phyloP scores from a whole-genome alignment of 208 protist genomes.

The Borovskyia barvae region DNA sequence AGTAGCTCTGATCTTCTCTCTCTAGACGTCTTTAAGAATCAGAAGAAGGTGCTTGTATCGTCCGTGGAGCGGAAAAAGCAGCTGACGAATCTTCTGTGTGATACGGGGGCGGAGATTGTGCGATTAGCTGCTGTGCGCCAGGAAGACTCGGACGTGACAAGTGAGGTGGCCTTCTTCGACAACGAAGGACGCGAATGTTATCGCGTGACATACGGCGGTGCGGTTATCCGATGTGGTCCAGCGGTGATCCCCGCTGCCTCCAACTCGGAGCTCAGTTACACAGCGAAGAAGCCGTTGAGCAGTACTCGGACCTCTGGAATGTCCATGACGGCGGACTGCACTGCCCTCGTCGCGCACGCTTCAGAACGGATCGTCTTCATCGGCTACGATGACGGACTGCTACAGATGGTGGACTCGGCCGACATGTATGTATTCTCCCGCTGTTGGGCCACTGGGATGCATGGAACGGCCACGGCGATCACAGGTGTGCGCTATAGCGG shows the following conservation, averaged over 20 bases:
- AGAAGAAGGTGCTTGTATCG: conserved; percentile 15
- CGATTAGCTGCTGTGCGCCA: conserved; percentile 9
- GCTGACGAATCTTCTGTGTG: conserved; percentile 1
- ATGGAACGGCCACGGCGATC: conserved; percentile 4
- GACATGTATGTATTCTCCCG: conserved; percentile 61
- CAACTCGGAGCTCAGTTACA: not conserved
- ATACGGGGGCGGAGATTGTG: conserved; percentile 12
- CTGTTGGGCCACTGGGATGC: conserved; percentile 20
- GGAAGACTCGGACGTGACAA: not conserved
- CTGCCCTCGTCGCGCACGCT: conserved; percentile 14
- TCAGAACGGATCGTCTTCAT: conserved; percentile 20
- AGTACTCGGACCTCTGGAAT: not conserved
- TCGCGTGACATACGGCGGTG: conserved; percentile 13
- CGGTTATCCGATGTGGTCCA: not conserved
- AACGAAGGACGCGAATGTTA: conserved; percentile 10
- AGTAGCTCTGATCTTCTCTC: conserved; percentile 11
- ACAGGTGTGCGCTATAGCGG: conserved; percentile 10
- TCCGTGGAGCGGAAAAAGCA: not conserved
- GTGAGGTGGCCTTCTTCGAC: conserved; percentile 16
- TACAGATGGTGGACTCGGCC: conserved; percentile 80
- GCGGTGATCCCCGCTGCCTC: too few species aligned
- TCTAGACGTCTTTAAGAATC: conserved; percentile 1
- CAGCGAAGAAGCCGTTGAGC: not conserved
- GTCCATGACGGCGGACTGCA: conserved; percentile 8
- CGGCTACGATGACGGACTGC: conserved; percentile 63